Percentiles rank a stretch among this genome's conserved stretches.
Conservation (phyloP, 177 flowering plant genomes). For the Telopea speciosissima region DNA sequence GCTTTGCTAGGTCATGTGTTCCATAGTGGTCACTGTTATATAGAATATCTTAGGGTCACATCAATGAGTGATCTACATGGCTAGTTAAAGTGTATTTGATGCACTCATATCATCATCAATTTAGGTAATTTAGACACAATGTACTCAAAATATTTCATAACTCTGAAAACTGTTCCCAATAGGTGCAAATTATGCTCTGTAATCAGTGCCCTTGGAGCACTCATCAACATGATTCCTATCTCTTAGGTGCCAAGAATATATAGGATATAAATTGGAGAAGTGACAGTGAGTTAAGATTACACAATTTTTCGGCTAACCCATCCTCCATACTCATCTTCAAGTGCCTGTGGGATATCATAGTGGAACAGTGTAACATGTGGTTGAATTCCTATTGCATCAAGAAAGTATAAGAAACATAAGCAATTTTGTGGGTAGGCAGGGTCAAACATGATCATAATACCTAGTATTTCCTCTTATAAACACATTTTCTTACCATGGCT, state of each 20-base stretch:
- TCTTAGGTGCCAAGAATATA: not conserved
- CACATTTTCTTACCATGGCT: conserved; percentile 26
- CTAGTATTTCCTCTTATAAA: not conserved
- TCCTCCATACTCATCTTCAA: conserved; percentile 54
- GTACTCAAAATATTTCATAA: too few species aligned
- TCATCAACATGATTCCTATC: too few species aligned
- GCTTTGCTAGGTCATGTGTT: not conserved
- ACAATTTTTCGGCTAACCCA: conserved; percentile 38
- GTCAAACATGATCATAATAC: not conserved
- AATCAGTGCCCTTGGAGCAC: too few species aligned
- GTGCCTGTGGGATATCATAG: conserved; percentile 41
- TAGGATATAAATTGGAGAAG: not conserved
- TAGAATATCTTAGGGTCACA: too few species aligned
- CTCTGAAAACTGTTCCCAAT: too few species aligned
- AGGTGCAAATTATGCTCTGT: too few species aligned
- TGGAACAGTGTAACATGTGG: conserved; percentile 47
- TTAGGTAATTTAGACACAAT: too few species aligned
- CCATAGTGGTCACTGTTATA: not conserved
- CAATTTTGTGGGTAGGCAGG: not conserved
- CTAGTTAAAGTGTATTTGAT: too few species aligned
- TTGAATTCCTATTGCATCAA: conserved; percentile 34
- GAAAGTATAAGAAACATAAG: not conserved
- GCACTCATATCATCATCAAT: too few species aligned
- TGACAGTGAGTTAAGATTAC: conserved; percentile 17
- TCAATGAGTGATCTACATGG: too few species aligned